Conservation (phyloP, 2,329 filamentous ascomycete species). For the Ophioceras dolichostomum region DNA sequence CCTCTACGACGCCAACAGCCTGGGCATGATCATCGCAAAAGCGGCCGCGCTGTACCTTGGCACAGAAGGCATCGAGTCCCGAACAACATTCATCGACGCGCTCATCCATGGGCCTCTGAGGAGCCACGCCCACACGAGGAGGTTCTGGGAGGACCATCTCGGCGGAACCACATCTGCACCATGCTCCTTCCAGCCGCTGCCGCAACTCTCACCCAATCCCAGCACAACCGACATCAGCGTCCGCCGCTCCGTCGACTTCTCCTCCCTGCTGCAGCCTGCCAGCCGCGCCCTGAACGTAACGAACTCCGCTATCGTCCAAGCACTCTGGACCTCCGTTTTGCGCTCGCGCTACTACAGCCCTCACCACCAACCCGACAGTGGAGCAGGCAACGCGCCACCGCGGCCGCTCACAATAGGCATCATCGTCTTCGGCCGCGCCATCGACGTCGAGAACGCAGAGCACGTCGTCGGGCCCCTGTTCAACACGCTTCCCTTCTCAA, state of each 20-base stretch:
- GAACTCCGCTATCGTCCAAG: slow-evolving; percentile 67
- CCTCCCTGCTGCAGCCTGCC: slow-evolving; percentile 33
- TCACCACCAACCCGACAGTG: neutral
- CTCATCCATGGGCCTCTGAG: slow-evolving; percentile 58
- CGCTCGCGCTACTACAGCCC: slow-evolving; percentile 26
- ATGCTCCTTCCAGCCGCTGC: slow-evolving; percentile 9
- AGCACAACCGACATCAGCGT: slow-evolving; percentile 9
- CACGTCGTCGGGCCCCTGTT: slow-evolving; percentile 70
- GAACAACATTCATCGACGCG: slow-evolving; percentile 50
- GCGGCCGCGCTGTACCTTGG: slow-evolving; percentile 39
- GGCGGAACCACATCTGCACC: slow-evolving; percentile 11
- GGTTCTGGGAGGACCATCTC: slow-evolving; percentile 59
- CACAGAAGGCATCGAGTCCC: slow-evolving; percentile 7
- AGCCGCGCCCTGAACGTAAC: slow-evolving; percentile 56
- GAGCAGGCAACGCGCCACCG: slow-evolving; percentile 8
- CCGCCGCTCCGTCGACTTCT: slow-evolving; percentile 21
- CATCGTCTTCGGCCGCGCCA: slow-evolving; percentile 64
- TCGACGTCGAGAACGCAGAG: slow-evolving; percentile 55
- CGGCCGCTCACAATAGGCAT: slow-evolving; percentile 51
- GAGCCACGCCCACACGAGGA: slow-evolving; percentile 22
- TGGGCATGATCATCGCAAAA: slow-evolving; percentile 51
- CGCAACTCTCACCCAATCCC: slow-evolving; percentile 5
- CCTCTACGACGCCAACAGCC: slow-evolving; percentile 74
- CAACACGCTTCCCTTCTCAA: slow-evolving; percentile 69
- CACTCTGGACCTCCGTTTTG: slow-evolving; percentile 57